phyloP scores from a whole-genome alignment of 1,284 basidiomycete species.

The Irpex lacteus region DNA sequence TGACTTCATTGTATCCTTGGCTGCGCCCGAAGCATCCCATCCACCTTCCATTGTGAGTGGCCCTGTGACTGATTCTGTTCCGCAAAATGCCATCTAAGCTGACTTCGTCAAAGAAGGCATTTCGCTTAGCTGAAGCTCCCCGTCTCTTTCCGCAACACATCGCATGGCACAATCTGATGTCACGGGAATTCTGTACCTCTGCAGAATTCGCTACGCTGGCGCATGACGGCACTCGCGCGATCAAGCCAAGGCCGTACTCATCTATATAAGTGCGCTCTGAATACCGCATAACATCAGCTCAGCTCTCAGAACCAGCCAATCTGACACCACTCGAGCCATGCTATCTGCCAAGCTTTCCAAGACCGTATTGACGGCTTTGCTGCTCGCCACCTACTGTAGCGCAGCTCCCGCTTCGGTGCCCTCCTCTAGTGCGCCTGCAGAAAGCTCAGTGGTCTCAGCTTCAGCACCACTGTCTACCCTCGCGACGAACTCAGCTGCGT shows the following conservation, averaged over 20 bases:
- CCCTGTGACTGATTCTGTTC: background rate
- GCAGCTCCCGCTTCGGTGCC: constrained; percentile 6
- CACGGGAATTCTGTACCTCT: background rate
- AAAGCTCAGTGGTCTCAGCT: background rate
- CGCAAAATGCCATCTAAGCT: background rate
- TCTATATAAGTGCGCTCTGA: background rate
- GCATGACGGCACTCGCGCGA: background rate
- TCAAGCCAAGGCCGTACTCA: background rate
- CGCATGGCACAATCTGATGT: background rate
- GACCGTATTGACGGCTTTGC: constrained; percentile 4
- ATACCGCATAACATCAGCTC: background rate
- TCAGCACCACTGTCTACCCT: background rate
- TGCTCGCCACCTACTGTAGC: constrained; percentile 2
- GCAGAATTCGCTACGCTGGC: background rate
- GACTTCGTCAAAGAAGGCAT: background rate
- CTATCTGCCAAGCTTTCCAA: background rate
- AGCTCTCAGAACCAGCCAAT: background rate
- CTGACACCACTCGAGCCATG: background rate
- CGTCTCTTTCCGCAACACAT: background rate
- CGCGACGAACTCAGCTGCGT: background rate
- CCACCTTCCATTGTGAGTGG: background rate
- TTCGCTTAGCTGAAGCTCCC: background rate
- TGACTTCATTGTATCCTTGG: background rate
- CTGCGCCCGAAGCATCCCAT: background rate
- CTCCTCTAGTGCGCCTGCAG: background rate